Conservation (phyloP, 1,284 basidiomycete genomes). For the Ceratobasidium sp. region DNA sequence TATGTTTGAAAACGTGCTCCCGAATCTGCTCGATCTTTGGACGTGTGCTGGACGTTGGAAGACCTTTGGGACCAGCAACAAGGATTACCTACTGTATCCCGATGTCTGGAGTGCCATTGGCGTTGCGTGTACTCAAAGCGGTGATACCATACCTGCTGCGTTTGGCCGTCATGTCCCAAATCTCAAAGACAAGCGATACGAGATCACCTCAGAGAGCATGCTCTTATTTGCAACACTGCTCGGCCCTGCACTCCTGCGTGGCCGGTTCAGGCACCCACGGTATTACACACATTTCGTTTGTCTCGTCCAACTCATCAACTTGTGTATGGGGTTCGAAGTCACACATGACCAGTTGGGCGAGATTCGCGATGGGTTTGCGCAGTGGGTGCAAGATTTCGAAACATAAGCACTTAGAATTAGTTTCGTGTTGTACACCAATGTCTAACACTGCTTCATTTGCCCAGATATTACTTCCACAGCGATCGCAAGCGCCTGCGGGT, state of each 20-base stretch:
- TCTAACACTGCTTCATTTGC: too few species aligned
- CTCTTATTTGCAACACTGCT: slow-evolving; percentile 40
- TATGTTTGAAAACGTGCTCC: slow-evolving; percentile 41
- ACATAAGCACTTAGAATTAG: background rate
- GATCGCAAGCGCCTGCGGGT: slow-evolving; percentile 5
- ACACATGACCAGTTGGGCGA: background rate
- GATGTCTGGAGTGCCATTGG: slow-evolving; percentile 20
- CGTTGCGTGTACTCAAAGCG: background rate
- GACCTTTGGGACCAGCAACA: background rate
- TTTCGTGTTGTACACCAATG: background rate
- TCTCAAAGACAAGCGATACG: slow-evolving; percentile 20
- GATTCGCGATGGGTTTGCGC: slow-evolving; percentile 18
- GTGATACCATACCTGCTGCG: slow-evolving; percentile 37
- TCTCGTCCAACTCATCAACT: slow-evolving; percentile 33
- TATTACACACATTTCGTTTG: slow-evolving; percentile 36
- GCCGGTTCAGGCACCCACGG: background rate
- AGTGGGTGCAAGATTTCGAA: slow-evolving; percentile 42
- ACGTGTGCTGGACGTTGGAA: slow-evolving; percentile 1
- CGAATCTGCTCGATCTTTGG: slow-evolving; percentile 33
- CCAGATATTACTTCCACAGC: slow-evolving; percentile 36
- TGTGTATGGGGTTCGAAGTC: slow-evolving; percentile 25
- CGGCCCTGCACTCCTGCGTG: slow-evolving; percentile 37
- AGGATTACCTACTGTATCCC: slow-evolving; percentile 6
- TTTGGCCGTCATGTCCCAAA: slow-evolving; percentile 43
- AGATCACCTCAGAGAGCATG: slow-evolving; percentile 39